Base-by-base conservation (phyloP, 2,329 filamentous ascomycete species). In the Fonsecaea pedrosoi region DNA sequence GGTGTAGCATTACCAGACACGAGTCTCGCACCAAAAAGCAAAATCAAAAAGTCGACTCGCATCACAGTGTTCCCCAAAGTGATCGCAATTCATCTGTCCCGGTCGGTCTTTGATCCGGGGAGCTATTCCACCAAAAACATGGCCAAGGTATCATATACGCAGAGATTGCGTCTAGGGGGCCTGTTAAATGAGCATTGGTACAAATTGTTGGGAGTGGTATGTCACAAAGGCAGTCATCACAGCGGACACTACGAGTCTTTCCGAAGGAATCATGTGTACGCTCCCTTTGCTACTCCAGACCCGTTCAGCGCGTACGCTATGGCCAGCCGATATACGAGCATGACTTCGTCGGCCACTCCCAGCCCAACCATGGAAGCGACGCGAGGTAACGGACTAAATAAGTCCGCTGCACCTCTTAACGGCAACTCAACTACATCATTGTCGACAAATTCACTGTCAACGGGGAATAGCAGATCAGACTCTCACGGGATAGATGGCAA, bases 231-330 rank as follows among this genome's bases (percentile, higher is more conserved):
- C 42, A 96, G 92, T 69, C 95, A 99, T 77, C 90, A 97, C 75
- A 97, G 93, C 74, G 95, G 95, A 0, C 95, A 99, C 76, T 99
- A 99, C 80, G 95, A 99, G 78, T 94, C 93, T 0, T 98, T 98
- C 78, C 87, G 95, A 38, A 87, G 95, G 42, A 95, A 98, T 78
- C 90, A 92, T 66, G 80, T 92, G 8, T 87, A 89, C 59, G 82
- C 90, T 2, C 94, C 94, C 0, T 98, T 89, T 76, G 91, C 92
- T 1, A 97, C 94, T 7, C 88, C 91, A 0, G 89, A 91, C 72
- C 89, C 88, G 0, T 94, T 96, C 78, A 90, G 91, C 67, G 85
- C 86, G 5, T 91, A 91, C 42, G 89, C 88, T 6, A 87, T 90
- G 38, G 94, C 92, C 75, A 92, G 90, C 77, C 78, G 79, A 50